A percentile compares a stretch with the other conserved stretches of the same genome.
Evolutionary conservation across 768 basidiomycete genomes (phyloP).

Genomic region (Termitomyces sp.): DNA sequence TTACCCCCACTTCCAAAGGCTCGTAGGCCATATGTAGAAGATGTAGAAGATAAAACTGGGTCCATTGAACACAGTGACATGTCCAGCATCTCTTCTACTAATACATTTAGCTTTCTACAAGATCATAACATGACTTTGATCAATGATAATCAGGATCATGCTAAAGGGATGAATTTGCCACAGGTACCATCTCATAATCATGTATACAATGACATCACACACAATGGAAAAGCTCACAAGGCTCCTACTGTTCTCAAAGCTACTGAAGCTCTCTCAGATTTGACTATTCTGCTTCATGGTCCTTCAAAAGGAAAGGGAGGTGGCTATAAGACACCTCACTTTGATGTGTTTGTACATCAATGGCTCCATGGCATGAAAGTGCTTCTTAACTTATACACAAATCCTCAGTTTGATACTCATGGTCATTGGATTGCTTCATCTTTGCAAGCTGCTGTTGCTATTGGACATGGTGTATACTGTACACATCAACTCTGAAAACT

Average conservation of each 20-base stretch:
- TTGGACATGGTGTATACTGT: neutral
- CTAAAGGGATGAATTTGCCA: too few relatives aligned
- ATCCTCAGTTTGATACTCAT: neutral
- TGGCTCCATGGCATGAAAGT: slow-evolving; percentile 6
- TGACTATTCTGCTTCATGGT: neutral
- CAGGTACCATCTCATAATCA: neutral
- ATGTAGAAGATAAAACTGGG: neutral
- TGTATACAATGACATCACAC: neutral
- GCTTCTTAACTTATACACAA: slow-evolving; percentile 3
- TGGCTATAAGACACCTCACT: neutral
- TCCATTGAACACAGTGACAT: neutral
- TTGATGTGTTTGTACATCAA: slow-evolving; percentile 1
- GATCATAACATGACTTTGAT: neutral
- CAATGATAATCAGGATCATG: neutral
- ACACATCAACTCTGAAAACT: slow-evolving; percentile 5
- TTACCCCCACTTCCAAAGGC: neutral
- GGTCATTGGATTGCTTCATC: slow-evolving; percentile 3
- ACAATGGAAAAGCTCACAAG: neutral
- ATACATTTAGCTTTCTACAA: neutral
- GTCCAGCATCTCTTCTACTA: neutral
- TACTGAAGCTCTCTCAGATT: neutral
- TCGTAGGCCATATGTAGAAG: neutral
- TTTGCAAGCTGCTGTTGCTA: slow-evolving; percentile 2
- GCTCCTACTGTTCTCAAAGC: neutral
- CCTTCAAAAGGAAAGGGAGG: neutral